Conservation (phyloP, 805 yeast species). For the Cyberlindnera bimundalis region DNA sequence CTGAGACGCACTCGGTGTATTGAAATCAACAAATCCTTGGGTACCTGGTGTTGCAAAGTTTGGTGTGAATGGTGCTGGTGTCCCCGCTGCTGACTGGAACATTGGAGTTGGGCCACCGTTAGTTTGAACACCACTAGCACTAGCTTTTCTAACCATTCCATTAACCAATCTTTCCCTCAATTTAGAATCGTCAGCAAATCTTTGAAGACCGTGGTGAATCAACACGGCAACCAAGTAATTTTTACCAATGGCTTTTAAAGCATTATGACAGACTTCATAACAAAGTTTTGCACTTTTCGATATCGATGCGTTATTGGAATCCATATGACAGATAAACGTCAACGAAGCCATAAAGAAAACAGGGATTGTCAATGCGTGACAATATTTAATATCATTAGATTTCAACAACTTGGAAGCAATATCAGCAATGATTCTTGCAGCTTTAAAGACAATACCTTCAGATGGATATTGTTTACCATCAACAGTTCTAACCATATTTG, state of each 20-base stretch:
- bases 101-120: slow-evolving; percentile 16
- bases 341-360: slow-evolving; percentile 60
- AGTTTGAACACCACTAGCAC: slow-evolving; percentile 8
- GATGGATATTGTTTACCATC: slow-evolving; percentile 31
- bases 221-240: slow-evolving; percentile 52
- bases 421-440: slow-evolving; percentile 70
- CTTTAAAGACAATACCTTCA: slow-evolving; percentile 70
- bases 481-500: slow-evolving; percentile 51
- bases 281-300: slow-evolving; percentile 36
- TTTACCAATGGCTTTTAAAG: slow-evolving; percentile 40
- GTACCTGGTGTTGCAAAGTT: slow-evolving; percentile 2
- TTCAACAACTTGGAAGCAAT: slow-evolving; percentile 55
- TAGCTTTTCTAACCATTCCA: slow-evolving; percentile 17
- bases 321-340: slow-evolving; percentile 69
- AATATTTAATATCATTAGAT: slow-evolving; percentile 44
- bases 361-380: slow-evolving; percentile 59
- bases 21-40: slow-evolving; percentile 9
- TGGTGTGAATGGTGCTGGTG: slow-evolving; percentile 11
- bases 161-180: slow-evolving; percentile 24
- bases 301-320: slow-evolving; percentile 34
- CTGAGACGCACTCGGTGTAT: slow-evolving; percentile 9
- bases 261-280: slow-evolving; percentile 29
- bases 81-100: slow-evolving; percentile 7
- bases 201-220: slow-evolving; percentile 48
- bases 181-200: slow-evolving; percentile 34